Base-by-base conservation (phyloP, 2,329 filamentous ascomycete genomes). In the Penicillium sp. region DNA sequence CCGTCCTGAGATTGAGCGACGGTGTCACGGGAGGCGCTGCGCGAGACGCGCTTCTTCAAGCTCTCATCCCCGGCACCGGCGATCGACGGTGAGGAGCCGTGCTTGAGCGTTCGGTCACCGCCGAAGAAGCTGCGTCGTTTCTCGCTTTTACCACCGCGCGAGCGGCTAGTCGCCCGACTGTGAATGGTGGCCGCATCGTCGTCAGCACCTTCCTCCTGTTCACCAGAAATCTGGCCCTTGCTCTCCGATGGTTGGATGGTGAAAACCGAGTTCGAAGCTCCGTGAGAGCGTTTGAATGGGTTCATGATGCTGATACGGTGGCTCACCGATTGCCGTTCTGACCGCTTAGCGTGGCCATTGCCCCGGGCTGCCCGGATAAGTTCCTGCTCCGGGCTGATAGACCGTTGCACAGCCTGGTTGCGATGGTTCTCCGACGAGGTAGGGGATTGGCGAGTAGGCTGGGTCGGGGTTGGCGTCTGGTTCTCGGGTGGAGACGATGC, bases 271-370 rank as follows among this genome's bases (percentile, higher is more conserved):
- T 56, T 61, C n/a, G 56, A 59, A 5, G 54, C 47, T 9, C 51
- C 57, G 39, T 70, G 67, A n/a, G 25, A 27, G 4, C 68, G 67
- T 47, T 64, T 70, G 54, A 70, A 70, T 2, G 64, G 65, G 33
- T 70, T 70, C 45, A 70, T 67, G 28, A 66, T 59, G 42, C 66
- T 69, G 42, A 70, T 65, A 8, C 67, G 63, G 32, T 67, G 63
- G 41, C 61, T 63, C 50, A 65, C 59, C 3, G 65, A 66, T 17
- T 61, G 58, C 40, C 64, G 63, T n/a, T 60, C 55, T 1, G 60
- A 63, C 34, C 61, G 59, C 35, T 60, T 63, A 30, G 41, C 48
- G 35, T 64, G 57, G 13, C 54, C 48, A 26, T 54, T 56, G 13
- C 57, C 48, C 11, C 62, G 63, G 16, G 59, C 54, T 8, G 58